Evolutionary conservation across 805 yeast genomes (phyloP), one percentile per base, ranked within the genome.

Genomic region (Huiozyma naganishii): DNA sequence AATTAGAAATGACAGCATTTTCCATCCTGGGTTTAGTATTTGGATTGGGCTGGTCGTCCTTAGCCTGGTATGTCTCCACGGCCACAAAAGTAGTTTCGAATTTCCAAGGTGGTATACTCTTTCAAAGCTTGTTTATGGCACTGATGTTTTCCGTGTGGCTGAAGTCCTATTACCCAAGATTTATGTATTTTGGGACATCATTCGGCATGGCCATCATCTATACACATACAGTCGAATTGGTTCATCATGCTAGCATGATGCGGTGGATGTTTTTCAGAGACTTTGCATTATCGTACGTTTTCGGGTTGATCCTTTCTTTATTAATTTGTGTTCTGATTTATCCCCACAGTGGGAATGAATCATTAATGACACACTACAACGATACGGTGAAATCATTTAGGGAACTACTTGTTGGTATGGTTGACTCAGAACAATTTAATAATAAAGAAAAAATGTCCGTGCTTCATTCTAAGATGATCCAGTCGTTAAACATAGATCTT

Each of bases 51-150:
- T 70, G 75, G 72, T 61, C 71, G 1, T 54, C 71, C 0, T 45
- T 72, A 27, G 69, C 74, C 1, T 53, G 72, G 52, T 69, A 58
- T 42, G 53, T 73, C 1, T 64, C 76, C 4, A 60, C 62, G 0
- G 61, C 68, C 1, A 69, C 72, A 1, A 54, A 54, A n/a, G 66
- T 70, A 1, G 61, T 71, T 0, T 57, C 67, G 17, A 50, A 58
- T 7, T 70, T 70, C 33, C 72, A 65, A 48, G 77, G 76, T 35
- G 76, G 74, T 23, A 59, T 73, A 5, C 50, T 71, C 9, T 71
- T 72, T 12, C 58, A 66, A 0, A 70, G 74, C 36, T 45, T 71
- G 23, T 50, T 67, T 8, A 27, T 71, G 12, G 70, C 72, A 0
- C 40, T 71, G 1, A 50, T 67, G 34, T 34, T 65, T 10, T 53